phyloP scores from a whole-genome alignment of 495 filamentous ascomycete species.

The Talaromyces thailandensis region DNA sequence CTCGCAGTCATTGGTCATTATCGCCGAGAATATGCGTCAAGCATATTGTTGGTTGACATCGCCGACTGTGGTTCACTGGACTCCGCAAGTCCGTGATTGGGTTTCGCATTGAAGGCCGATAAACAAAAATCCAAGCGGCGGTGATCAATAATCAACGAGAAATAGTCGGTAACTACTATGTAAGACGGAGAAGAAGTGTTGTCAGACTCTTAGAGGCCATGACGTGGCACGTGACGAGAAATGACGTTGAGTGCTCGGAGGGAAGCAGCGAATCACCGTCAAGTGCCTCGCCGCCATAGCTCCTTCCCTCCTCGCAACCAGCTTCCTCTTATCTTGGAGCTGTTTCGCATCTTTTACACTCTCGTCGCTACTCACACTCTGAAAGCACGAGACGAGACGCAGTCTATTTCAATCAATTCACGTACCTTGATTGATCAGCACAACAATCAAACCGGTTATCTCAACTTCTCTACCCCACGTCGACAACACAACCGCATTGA shows the following conservation, averaged over 20 bases:
- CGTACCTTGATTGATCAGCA: not conserved
- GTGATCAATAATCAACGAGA: not conserved
- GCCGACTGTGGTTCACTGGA: not conserved
- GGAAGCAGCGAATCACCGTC: not conserved
- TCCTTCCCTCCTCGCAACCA: not conserved
- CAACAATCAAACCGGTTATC: too few relatives aligned
- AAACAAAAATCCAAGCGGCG: not conserved
- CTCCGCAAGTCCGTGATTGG: not conserved
- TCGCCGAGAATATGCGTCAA: not conserved
- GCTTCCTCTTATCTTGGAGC: not conserved
- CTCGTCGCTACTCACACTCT: not conserved
- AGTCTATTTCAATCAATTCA: not conserved
- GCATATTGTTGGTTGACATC: not conserved
- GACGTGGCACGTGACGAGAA: constrained; percentile 3
- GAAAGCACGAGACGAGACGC: not conserved
- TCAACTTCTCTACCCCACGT: not conserved
- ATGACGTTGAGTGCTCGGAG: constrained; percentile 3
- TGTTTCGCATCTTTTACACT: not conserved
- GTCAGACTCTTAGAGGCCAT: not conserved
- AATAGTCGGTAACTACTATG: not conserved
- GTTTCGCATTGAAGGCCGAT: not conserved
- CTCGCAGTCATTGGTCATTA: not conserved
- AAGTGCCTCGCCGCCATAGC: not conserved
- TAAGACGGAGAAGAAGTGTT: not conserved
- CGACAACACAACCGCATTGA: not conserved